Evolutionary conservation across 2,329 filamentous ascomycete species (phyloP).

Genomic region (Colletotrichum navitas): DNA sequence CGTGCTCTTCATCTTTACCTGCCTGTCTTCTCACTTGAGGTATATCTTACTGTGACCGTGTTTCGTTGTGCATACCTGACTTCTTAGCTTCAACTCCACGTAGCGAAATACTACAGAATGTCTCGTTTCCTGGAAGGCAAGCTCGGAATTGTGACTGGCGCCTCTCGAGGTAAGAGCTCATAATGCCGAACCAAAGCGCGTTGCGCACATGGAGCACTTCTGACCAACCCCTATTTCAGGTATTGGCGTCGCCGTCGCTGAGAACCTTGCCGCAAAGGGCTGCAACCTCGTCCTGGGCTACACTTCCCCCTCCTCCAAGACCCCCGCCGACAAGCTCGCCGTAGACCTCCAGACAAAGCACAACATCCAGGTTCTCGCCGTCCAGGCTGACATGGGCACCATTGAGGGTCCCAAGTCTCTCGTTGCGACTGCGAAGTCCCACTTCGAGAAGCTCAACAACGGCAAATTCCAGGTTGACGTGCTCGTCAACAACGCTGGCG

Average conservation of each 20-base stretch:
- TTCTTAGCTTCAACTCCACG: not conserved
- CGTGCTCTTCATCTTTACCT: not conserved
- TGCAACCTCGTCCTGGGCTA: conserved; percentile 78
- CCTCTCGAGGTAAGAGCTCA: conserved; percentile 73
- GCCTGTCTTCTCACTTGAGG: not conserved
- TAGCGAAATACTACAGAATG: conserved; percentile 48
- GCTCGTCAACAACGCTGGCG: conserved; percentile 88
- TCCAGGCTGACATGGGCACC: conserved; percentile 80
- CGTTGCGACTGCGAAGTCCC: conserved; percentile 66
- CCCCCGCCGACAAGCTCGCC: conserved; percentile 71
- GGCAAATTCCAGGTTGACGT: conserved; percentile 79
- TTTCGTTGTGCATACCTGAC: not conserved
- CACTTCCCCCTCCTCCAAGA: conserved; percentile 61
- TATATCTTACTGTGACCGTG: not conserved
- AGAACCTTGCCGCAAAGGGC: conserved; percentile 80
- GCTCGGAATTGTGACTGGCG: conserved; percentile 83
- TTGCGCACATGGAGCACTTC: not conserved
- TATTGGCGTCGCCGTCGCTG: conserved; percentile 74
- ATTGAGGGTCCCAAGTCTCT: conserved; percentile 71
- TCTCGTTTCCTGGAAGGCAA: conserved; percentile 74
- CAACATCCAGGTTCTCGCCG: conserved; percentile 69
- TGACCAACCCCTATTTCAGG: conserved; percentile 61
- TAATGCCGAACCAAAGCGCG: not conserved
- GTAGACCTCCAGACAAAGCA: conserved; percentile 67
- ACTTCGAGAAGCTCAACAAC: conserved; percentile 52